Base-by-base conservation (phyloP, 306 rosid genomes). In the Rosa multiflora region DNA sequence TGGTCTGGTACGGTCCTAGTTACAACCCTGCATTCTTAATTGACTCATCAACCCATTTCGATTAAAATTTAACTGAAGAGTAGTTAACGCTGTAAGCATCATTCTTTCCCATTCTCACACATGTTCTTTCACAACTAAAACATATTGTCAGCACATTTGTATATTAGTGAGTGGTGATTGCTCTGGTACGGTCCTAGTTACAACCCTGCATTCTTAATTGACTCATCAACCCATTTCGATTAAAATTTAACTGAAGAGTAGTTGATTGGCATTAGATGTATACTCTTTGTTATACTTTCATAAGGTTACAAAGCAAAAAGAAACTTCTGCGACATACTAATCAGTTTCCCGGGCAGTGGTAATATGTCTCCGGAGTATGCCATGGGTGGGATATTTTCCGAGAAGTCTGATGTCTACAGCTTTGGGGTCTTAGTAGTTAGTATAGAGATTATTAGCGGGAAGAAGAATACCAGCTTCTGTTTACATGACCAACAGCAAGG, bases 321-420 rank as follows among this genome's bases (percentile, higher is more conserved):
- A 2, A 4, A 13, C 55, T 49, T 49, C 55, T 49, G 55, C 13
- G 5, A 49, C 55, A 49, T 13, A 49, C 20, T 49, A 5, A 49
- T 49, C 20, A 49, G 55, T 49, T 49, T 49, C 55, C 14, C 18
- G 61, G 61, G 61, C 21, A 55, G 85, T 20, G 85, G 85, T 4
- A 83, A 80, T 51, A 79, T 77, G 81, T 72, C 82, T 42, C 76
- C 76, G 1, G 83, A 86, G 67, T 86, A 82, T 26, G 83, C 81
- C 2, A 62, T 62, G 42, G 51, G 72, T 0, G 81, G 83, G 43
- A 62, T 71, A 2, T 73, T 79, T 55, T 86, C 81, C 0, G 78
- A 80, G 26, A 86, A 86, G 67, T 82, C 83, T 0, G 85, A 86
- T 73, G 70, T 77, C 4, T 82, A 56, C 29, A 82, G 87, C 18